Evolutionary conservation across 306 rosid species (phyloP).

Genomic region (Astragalus glycyphyllos): DNA sequence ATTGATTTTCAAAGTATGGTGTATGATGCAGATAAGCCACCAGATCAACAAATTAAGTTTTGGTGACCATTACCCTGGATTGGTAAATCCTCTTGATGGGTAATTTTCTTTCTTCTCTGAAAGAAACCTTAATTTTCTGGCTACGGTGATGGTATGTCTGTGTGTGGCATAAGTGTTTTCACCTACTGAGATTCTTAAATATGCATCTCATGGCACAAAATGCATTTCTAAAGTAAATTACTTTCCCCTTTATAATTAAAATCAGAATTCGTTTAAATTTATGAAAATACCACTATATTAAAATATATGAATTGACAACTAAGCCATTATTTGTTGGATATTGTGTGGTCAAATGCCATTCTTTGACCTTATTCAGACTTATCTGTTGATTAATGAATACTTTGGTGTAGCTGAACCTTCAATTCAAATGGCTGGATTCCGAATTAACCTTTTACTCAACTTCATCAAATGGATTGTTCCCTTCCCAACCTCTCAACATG

Average conservation of each 20-base stretch:
- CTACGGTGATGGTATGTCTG: conserved; percentile 10
- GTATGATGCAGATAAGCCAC: conserved; percentile 82
- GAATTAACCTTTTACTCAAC: no score
- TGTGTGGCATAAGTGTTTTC: conserved; percentile 7
- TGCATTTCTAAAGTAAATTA: conserved; percentile 18
- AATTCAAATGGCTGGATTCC: conserved; percentile 9
- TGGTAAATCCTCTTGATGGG: conserved; percentile 95
- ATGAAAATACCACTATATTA: conserved; percentile 1
- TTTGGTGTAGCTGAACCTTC: conserved; percentile 5
- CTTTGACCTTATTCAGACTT: conserved; percentile 28
- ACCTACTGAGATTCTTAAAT: conserved; percentile 14
- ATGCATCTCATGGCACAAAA: conserved; percentile 6
- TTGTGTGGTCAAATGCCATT: neutral
- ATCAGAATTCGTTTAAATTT: neutral
- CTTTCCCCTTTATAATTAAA: conserved; percentile 2
- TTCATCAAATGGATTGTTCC: no score
- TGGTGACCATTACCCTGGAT: conserved; percentile 78
- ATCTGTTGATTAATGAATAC: conserved; percentile 24
- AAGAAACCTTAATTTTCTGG: conserved; percentile 34
- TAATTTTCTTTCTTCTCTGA: conserved; percentile 54
- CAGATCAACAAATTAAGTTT: conserved; percentile 80
- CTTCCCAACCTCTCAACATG: no score
- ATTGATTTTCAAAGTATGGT: conserved; percentile 40
- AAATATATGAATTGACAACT: conserved; percentile 9
- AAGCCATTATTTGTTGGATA: neutral